A percentile compares a stretch with the other conserved stretches of the same genome.
Conservation (phyloP, 1,284 basidiomycete species). For the Microstroma glucosiphilum region DNA sequence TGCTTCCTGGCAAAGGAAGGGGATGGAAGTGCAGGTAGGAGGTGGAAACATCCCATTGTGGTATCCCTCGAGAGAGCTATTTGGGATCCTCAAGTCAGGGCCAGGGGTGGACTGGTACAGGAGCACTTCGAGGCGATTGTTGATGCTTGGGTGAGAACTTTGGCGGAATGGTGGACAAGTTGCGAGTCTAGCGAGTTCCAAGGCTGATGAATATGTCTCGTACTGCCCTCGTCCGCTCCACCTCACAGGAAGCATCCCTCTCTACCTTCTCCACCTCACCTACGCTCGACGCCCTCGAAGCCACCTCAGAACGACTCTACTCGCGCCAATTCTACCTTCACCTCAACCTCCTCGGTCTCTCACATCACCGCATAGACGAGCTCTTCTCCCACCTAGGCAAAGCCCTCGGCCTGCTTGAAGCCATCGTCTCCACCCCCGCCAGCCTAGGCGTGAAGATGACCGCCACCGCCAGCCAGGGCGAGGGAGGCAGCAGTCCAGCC, state of each 20-base stretch:
- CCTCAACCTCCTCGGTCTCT: constrained; percentile 36
- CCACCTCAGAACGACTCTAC: constrained; percentile 40
- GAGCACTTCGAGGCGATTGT: constrained; percentile 48
- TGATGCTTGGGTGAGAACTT: constrained; percentile 27
- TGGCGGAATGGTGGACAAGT: too few species aligned
- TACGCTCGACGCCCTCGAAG: constrained; percentile 34
- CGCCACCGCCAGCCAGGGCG: background rate
- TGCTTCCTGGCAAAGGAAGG: constrained; percentile 22
- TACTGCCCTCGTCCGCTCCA: background rate
- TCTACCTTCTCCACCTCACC: constrained; percentile 36
- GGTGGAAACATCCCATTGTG: constrained; percentile 41
- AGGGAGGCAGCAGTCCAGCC: constrained; percentile 5
- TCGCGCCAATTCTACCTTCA: constrained; percentile 41
- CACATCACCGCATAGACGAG: constrained; percentile 29
- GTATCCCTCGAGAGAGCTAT: constrained; percentile 40
- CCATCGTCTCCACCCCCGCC: constrained; percentile 27
- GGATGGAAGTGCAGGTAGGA: background rate
- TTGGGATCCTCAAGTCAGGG: constrained; percentile 33
- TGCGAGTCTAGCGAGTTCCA: too few species aligned
- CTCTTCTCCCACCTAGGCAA: constrained; percentile 49
- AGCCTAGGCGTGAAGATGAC: constrained; percentile 14
- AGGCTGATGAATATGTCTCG: background rate
- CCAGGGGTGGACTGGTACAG: constrained; percentile 37
- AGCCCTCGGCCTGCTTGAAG: constrained; percentile 31
- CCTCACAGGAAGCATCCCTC: constrained; percentile 33